phyloP scores from a whole-genome alignment of 352 stramenopile genomes.

The Phytophthora gonapodyides region DNA sequence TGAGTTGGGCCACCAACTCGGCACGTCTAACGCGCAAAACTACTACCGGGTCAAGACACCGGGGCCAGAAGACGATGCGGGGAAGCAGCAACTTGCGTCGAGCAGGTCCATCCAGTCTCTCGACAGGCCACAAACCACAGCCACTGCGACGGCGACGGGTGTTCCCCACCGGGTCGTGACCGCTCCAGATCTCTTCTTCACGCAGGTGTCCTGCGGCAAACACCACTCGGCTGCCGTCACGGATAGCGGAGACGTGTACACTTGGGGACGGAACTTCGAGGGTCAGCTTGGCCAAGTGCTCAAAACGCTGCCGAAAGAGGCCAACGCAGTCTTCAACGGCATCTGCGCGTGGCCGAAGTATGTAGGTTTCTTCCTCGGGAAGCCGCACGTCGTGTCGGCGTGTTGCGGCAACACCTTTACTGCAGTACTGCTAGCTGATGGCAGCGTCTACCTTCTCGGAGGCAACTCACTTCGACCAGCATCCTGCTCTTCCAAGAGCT shows the following conservation, averaged over 20 bases:
- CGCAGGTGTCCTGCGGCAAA: slow-evolving; percentile 68
- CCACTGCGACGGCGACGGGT: slow-evolving; percentile 25
- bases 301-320: slow-evolving; percentile 33
- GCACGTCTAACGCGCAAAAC: slow-evolving; percentile 12
- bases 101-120: slow-evolving; percentile 6
- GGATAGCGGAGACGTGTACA: slow-evolving; percentile 84
- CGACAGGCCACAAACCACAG: neutral
- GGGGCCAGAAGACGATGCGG: slow-evolving; percentile 22
- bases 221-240: slow-evolving; percentile 79
- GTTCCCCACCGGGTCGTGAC: slow-evolving; percentile 40
- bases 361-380: slow-evolving; percentile 59
- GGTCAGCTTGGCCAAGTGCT: slow-evolving; percentile 81
- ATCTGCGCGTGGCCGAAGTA: slow-evolving; percentile 83
- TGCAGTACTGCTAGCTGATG: slow-evolving; percentile 59
- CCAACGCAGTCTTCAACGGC: slow-evolving; percentile 45
- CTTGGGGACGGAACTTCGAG: slow-evolving; percentile 89
- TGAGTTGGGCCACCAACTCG: slow-evolving; percentile 49
- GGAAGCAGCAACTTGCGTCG: slow-evolving; percentile 8
- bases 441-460: slow-evolving; percentile 79
- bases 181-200: slow-evolving; percentile 57
- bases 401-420: slow-evolving; percentile 85
- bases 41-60: slow-evolving; percentile 18
- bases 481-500: slow-evolving; percentile 12
- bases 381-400: slow-evolving; percentile 46
- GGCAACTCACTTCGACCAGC: slow-evolving; percentile 54